Evolutionary conservation across 345 rosid species (phyloP), one percentile per base, ranked within the genome.

Genomic region (Pugionium dolabratum): DNA sequence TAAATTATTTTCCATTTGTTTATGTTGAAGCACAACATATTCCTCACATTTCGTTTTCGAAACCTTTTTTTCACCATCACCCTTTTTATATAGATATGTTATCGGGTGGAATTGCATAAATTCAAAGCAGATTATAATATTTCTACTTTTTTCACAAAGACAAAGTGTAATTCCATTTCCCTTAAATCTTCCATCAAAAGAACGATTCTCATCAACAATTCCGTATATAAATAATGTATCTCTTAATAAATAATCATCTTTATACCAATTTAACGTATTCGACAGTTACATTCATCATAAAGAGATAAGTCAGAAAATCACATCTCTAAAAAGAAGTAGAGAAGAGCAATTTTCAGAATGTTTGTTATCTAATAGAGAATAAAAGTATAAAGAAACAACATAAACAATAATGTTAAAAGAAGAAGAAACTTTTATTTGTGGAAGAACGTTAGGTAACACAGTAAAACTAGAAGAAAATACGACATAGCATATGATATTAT

Each of bases 381-480:
- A 54, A 36, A 30, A 49, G 26, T 28, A 62, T 26, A 47, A 31
- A 31, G 40, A 56, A 71, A 56, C 33, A 71, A 41, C 75, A 71
- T 32, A 71, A 56, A 71, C 27, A 71, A 71, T 64, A 50, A 72
- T 41, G 66, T 44, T 28, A 41, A 42, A 28, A 27, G 33, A 63
- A 71, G 52, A 64, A 48, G 25, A 48, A 33, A 7, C 32, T 46
- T 71, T 52, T 33, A 18, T 5, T 1, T 29, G 35, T 56, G 31
- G 28, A 56, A 41, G 70, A 64, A 64, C 65, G 41, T 49, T 72
- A 72, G 66, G 66, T 65, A 43, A 72, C 41, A 64, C 33, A 56
- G 39, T 64, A 57, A 48, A 41, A 3, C 6, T 49, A 64, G 32
- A 55, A 40, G 30, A n/a, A n/a, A n/a, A n/a, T n/a, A n/a, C n/a